A percentile compares a stretch with the other conserved stretches of the same genome.
Conservation (phyloP, 2,329 filamentous ascomycete genomes). For the Nothopassalora personata region DNA sequence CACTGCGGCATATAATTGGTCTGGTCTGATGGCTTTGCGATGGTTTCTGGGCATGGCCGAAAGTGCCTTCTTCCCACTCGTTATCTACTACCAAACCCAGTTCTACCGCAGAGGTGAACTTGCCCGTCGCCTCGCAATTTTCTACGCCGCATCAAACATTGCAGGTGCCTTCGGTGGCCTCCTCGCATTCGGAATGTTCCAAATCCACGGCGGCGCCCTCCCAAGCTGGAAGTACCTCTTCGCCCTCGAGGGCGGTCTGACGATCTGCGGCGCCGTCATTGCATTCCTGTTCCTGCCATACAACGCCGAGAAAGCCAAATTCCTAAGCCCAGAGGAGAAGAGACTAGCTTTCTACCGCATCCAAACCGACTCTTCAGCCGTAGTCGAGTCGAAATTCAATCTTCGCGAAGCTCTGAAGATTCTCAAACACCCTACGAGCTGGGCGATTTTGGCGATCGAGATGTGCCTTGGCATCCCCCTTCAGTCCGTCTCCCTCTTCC, state of each 20-base stretch:
- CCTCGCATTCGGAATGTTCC: conserved; percentile 57
- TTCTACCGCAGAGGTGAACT: conserved; percentile 70
- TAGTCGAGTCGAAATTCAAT: conserved; percentile 53
- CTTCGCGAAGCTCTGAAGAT: conserved; percentile 49
- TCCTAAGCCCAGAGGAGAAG: conserved; percentile 62
- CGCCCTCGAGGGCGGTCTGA: conserved; percentile 54
- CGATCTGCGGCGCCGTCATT: conserved; percentile 55
- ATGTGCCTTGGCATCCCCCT: conserved; percentile 56
- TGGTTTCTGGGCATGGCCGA: conserved; percentile 65
- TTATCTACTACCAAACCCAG: conserved; percentile 55
- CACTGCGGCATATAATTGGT: conserved; percentile 54
- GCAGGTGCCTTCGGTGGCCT: conserved; percentile 62
- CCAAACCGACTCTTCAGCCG: conserved; percentile 65
- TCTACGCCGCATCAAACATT: conserved; percentile 71
- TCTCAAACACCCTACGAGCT: conserved; percentile 51
- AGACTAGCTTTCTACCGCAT: conserved; percentile 67
- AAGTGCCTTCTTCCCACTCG: conserved; percentile 63
- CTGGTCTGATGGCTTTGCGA: conserved; percentile 60
- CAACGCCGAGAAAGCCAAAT: conserved; percentile 58
- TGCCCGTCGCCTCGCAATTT: conserved; percentile 63
- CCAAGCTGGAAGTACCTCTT: conserved; percentile 61
- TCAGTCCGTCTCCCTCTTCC: conserved; percentile 53
- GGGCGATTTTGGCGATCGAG: conserved; percentile 52
- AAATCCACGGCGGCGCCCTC: conserved; percentile 48
- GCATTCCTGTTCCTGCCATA: conserved; percentile 65